Evolutionary conservation across 78 protist species (phyloP).

Genomic region (Chrysochromulina parva): DNA sequence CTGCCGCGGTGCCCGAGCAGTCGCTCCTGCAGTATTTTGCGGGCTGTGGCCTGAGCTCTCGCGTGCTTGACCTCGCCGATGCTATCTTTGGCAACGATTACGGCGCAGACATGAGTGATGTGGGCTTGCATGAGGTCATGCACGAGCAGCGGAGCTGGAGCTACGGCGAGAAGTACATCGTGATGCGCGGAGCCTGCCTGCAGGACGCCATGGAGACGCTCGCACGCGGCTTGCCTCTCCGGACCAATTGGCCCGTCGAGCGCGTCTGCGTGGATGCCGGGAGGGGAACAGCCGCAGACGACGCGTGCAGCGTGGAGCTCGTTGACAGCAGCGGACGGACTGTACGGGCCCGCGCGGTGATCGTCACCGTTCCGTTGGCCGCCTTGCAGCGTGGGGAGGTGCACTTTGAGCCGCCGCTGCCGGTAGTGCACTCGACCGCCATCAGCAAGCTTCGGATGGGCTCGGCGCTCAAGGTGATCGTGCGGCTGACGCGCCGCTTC

Average conservation of each 20-base stretch:
- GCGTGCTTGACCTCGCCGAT: constrained; percentile 18
- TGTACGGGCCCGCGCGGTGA: neutral
- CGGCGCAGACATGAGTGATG: neutral
- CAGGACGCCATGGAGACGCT: neutral
- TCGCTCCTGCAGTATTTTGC: neutral
- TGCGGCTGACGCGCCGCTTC: neutral
- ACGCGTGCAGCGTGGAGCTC: neutral
- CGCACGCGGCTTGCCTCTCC: neutral
- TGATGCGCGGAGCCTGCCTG: neutral
- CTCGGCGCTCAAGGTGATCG: constrained; percentile 1
- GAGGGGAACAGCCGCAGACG: neutral
- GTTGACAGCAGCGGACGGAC: neutral
- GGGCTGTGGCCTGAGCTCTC: neutral
- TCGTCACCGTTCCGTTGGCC: neutral
- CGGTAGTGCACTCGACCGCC: neutral
- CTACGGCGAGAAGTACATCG: constrained; percentile 9
- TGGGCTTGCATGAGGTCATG: neutral
- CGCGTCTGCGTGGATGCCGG: neutral
- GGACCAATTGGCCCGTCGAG: neutral
- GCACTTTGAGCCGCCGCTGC: neutral
- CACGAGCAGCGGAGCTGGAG: neutral
- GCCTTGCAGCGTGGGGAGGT: neutral
- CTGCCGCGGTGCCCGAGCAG: neutral
- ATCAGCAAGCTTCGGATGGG: neutral
- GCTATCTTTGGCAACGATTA: constrained; percentile 25